Evolutionary conservation across 2,329 filamentous ascomycete species (phyloP), one percentile per base, ranked within the genome.

Genomic region (Apiospora rasikravindrae): DNA sequence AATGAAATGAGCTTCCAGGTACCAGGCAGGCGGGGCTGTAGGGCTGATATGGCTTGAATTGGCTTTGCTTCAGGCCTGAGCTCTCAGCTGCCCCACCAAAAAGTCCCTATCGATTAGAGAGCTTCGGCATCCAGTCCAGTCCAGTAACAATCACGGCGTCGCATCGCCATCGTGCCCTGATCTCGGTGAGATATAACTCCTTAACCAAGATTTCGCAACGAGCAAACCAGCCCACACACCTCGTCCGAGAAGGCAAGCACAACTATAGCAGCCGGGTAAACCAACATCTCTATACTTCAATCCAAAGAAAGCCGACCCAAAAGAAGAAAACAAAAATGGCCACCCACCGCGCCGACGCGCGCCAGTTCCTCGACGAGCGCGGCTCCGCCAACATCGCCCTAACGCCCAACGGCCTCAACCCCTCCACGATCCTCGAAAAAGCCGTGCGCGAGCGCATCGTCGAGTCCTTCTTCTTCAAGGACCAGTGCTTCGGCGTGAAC

Each of bases 381-480:
- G 96, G 96, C 80, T 93, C 94, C 80, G 87, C 86, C 16, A 93
- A 92, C 66, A 84, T 61, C n/a, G 37, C 91, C 47, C 89, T 97
- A 29, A 92, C 96, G 74, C 95, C 90, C 73, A 92, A 96, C 81
- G 95, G 95, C 73, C 92, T 97, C 79, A 98, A 98, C 84, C 96
- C 96, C 0, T 94, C 95, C n/a, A 95, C 93, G 5, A 93, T 98
- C 73, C 93, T 98, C 88, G 96, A 98, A 83, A 98, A 97, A 82
- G 93, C 95, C 53, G 94, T 98, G 76, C 93, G 94, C 80, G 96
- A 99, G 84, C 95, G 96, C 80, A 98, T 99, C 82, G 91, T 95
- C 77, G 95, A 98, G 80, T 94, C 91, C 70, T 97, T 98, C 84
- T 99, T 98, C 86, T 99, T 95, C 93, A 98, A 98, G 83, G 96